Percentiles rank a stretch among this genome's conserved stretches.
These are phyloP conservation scores for Cucurbita pepo DNA, from an alignment of 306 rosid genomes.

Conservation along the genomic window DNA sequence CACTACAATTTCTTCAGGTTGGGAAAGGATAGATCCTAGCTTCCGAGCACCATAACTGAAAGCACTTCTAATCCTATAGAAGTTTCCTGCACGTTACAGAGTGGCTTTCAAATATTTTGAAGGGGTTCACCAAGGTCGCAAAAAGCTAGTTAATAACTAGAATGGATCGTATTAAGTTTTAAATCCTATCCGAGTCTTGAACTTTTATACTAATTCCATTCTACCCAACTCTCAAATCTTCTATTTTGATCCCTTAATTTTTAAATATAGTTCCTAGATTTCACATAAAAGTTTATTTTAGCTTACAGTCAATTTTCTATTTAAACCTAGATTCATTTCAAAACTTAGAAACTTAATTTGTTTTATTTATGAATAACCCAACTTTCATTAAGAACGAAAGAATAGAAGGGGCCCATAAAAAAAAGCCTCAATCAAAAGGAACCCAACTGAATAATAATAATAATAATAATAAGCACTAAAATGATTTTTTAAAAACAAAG, in stretches of 20 bases:
- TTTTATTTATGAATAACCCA: background rate
- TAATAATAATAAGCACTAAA: background rate
- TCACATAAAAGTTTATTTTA: background rate
- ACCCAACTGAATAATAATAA: background rate
- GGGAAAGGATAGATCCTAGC: constrained; percentile 27
- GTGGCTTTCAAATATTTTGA: background rate
- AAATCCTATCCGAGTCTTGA: background rate
- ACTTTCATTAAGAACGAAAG: background rate
- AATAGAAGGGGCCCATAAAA: background rate
- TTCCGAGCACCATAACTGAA: constrained; percentile 45
- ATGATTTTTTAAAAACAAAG: background rate
- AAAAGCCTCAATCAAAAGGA: background rate
- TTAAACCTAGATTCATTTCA: background rate
- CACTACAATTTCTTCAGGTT: constrained; percentile 17
- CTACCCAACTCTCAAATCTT: background rate
- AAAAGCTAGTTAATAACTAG: background rate
- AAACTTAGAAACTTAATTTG: background rate
- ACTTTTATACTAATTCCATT: background rate
- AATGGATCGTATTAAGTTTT: background rate
- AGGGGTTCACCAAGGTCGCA: background rate
- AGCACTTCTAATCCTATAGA: constrained; percentile 38
- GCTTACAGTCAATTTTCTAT: background rate
- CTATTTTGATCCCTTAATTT: background rate
- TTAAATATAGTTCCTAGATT: background rate
- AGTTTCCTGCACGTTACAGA: constrained; percentile 24